phyloP scores from a whole-genome alignment of 129 eudicot genomes.

The Erigeron canadensis region DNA sequence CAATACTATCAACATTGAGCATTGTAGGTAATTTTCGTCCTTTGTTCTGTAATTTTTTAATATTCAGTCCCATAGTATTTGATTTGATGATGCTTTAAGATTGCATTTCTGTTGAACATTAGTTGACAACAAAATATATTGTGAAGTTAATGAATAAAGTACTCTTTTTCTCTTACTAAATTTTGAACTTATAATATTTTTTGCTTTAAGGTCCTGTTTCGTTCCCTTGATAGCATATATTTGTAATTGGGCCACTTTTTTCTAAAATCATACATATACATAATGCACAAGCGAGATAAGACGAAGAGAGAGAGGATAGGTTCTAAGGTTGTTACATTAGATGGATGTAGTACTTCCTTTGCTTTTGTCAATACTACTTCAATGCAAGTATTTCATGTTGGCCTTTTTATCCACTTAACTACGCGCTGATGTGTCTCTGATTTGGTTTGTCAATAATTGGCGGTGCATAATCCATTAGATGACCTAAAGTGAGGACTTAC shows the following conservation, averaged over 20 bases:
- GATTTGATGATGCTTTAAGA: slow-evolving; percentile 1
- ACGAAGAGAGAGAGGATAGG: slow-evolving; percentile 77
- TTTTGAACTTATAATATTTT: too few relatives aligned
- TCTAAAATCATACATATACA: slow-evolving; percentile 2
- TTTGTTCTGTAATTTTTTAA: slow-evolving; percentile 4
- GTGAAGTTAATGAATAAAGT: slow-evolving; percentile 8
- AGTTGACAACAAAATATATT: background rate
- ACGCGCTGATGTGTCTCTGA: background rate
- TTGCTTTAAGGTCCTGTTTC: too few relatives aligned
- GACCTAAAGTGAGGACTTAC: slow-evolving; percentile 88
- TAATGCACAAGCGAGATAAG: slow-evolving; percentile 60
- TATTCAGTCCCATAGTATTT: background rate
- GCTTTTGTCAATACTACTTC: slow-evolving; percentile 46
- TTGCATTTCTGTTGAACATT: background rate
- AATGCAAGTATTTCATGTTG: slow-evolving; percentile 29
- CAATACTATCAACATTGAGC: slow-evolving; percentile 91
- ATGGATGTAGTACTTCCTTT: slow-evolving; percentile 56
- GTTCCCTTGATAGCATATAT: too few relatives aligned
- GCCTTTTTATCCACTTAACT: background rate
- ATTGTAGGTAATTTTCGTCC: slow-evolving; percentile 52
- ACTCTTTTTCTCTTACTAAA: too few relatives aligned
- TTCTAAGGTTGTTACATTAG: slow-evolving; percentile 83
- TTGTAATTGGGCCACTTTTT: too few relatives aligned
- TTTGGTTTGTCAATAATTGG: slow-evolving; percentile 18
- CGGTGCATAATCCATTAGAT: slow-evolving; percentile 68